Conservation (phyloP, 1,139 yeast genomes). For the Candida tropicalis region DNA sequence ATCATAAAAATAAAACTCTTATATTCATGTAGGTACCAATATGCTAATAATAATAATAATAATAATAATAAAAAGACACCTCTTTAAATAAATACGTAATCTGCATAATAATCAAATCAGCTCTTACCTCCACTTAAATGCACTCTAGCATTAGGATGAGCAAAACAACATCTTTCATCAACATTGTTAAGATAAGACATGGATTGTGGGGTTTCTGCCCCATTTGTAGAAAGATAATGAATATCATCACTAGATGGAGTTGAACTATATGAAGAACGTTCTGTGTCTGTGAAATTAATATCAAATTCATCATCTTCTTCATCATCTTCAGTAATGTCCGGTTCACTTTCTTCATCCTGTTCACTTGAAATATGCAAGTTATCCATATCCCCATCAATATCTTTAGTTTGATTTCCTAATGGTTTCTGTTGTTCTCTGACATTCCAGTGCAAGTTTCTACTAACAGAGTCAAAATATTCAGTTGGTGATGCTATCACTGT, state of each 20-base stretch:
- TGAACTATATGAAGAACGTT: conserved; percentile 13
- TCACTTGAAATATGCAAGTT: conserved; percentile 15
- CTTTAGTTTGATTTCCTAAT: conserved; percentile 31
- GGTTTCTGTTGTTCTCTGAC: conserved; percentile 81
- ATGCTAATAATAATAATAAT: too few species aligned
- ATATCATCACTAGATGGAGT: conserved; percentile 20
- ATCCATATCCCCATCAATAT: conserved; percentile 13
- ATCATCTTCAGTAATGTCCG: conserved; percentile 9
- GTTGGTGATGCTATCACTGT: conserved; percentile 75
- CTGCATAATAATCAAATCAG: not conserved
- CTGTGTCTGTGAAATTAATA: conserved; percentile 29
- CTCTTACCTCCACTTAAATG: conserved; percentile 21
- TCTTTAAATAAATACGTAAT: not conserved
- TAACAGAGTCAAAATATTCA: conserved; percentile 82
- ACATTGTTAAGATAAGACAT: conserved; percentile 22
- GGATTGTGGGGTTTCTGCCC: conserved; percentile 35
- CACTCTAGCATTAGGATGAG: conserved; percentile 44
- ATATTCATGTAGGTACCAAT: too few species aligned
- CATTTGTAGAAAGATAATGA: conserved; percentile 27
- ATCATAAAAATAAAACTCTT: too few species aligned
- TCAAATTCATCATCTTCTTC: conserved; percentile 31
- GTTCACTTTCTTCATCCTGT: conserved; percentile 6
- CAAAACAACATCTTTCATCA: conserved; percentile 41
- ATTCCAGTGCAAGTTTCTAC: conserved; percentile 86
- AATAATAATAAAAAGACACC: not conserved